A percentile compares a stretch with the other conserved stretches of the same genome.
Evolutionary conservation across 495 filamentous ascomycete genomes (phyloP).

Genomic region (Amorphotheca resinae): DNA sequence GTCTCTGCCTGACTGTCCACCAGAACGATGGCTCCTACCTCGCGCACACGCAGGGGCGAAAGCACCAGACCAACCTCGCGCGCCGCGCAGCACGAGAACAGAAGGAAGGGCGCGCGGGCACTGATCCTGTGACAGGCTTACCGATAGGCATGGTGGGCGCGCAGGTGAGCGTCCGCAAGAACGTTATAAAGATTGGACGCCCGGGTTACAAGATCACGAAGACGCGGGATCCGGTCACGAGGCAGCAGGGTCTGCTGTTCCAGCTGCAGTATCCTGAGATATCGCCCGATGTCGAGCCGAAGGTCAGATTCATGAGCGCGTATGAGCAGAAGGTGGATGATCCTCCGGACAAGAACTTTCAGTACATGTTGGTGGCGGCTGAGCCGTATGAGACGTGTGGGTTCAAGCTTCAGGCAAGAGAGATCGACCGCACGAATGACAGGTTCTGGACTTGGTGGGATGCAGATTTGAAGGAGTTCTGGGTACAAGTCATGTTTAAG

Average conservation of each 20-base stretch:
- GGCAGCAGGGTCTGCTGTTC: constrained; percentile 83
- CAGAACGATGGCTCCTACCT: constrained; percentile 99
- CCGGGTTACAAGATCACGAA: constrained; percentile 99
- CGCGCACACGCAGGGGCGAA: constrained; percentile 95
- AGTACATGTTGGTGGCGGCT: constrained; percentile 90
- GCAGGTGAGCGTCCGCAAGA: constrained; percentile 63
- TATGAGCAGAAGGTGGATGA: constrained; percentile 95
- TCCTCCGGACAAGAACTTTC: constrained; percentile 82
- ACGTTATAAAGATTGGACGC: constrained; percentile 92
- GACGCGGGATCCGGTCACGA: constrained; percentile 75
- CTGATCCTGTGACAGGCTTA: constrained; percentile 63
- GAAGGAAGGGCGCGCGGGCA: constrained; percentile 64
- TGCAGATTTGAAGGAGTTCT: constrained; percentile 92
- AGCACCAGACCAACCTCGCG: constrained; percentile 99
- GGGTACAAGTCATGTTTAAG: constrained; percentile 98
- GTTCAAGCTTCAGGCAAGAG: constrained; percentile 90
- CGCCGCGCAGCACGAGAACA: constrained; percentile 87
- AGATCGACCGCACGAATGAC: constrained; percentile 81
- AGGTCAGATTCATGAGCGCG: constrained; percentile 93
- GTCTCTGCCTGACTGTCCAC: constrained; percentile 96
- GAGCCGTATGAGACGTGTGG: constrained; percentile 97
- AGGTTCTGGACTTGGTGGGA: constrained; percentile 93
- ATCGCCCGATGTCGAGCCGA: constrained; percentile 55
- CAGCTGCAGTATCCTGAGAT: constrained; percentile 96
- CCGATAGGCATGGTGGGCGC: constrained; percentile 65